Conservation (phyloP, 352 stramenopile genomes). For the Phytophthora quininea region DNA sequence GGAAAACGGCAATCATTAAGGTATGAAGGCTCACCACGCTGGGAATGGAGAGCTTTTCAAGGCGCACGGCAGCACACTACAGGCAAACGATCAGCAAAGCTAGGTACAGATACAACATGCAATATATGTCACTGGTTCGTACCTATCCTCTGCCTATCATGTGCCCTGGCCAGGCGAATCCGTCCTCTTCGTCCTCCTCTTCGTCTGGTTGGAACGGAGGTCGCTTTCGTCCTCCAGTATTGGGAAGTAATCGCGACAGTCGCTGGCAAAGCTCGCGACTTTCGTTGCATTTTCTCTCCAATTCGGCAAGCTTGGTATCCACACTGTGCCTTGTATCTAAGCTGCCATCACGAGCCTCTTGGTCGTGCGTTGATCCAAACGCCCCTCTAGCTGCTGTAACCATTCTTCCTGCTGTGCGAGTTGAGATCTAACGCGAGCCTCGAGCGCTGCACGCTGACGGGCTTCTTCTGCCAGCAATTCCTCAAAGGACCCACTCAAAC, state of each 20-base stretch:
- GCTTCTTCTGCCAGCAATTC: conserved; percentile 63
- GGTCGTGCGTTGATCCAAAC: conserved; percentile 60
- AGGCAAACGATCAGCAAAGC: not conserved
- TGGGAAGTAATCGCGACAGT: conserved; percentile 22
- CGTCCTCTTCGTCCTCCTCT: conserved; percentile 23
- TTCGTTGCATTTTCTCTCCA: conserved; percentile 40
- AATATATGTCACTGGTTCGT: conserved; percentile 22
- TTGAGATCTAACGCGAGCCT: conserved; percentile 62
- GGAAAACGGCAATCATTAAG: no score
- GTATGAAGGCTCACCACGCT: no score
- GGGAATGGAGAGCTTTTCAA: no score
- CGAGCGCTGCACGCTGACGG: conserved; percentile 62
- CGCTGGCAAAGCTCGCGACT: conserved; percentile 26
- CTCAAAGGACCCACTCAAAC: conserved; percentile 73
- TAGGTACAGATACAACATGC: conserved; percentile 24
- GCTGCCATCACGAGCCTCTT: conserved; percentile 9
- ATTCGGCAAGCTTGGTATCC: conserved; percentile 18
- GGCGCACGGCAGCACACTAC: no score
- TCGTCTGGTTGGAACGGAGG: conserved; percentile 5
- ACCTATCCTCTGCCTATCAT: conserved; percentile 38
- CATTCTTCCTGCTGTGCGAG: conserved; percentile 78
- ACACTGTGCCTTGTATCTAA: conserved; percentile 8
- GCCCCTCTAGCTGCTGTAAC: conserved; percentile 78
- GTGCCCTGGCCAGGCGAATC: conserved; percentile 30
- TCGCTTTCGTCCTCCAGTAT: conserved; percentile 1